Conservation (phyloP, 805 yeast genomes). For the Metschnikowia corniflorae region DNA sequence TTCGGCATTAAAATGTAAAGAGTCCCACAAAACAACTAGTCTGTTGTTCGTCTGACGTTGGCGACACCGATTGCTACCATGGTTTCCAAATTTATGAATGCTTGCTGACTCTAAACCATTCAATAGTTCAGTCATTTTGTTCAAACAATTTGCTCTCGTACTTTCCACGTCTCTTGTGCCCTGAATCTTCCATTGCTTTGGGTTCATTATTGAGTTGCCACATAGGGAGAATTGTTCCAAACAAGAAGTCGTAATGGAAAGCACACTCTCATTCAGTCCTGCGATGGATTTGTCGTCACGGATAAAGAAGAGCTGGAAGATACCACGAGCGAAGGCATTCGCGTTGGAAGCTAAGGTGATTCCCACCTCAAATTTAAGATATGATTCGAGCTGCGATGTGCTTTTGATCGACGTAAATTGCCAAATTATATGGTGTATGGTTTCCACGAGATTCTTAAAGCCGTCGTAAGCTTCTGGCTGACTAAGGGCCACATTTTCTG, state of each 20-base stretch:
- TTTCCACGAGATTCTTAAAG: slow-evolving; percentile 19
- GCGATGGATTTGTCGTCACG: slow-evolving; percentile 59
- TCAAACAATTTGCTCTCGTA: slow-evolving; percentile 10
- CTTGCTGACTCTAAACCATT: slow-evolving; percentile 45
- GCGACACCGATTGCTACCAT: slow-evolving; percentile 65
- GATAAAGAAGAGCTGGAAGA: slow-evolving; percentile 58
- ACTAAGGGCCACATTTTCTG: slow-evolving; percentile 25
- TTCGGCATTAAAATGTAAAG: slow-evolving; percentile 74
- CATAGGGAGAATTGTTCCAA: slow-evolving; percentile 41
- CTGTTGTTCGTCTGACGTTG: slow-evolving; percentile 69
- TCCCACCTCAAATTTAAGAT: slow-evolving; percentile 27
- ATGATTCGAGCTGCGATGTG: slow-evolving; percentile 26
- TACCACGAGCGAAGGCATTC: slow-evolving; percentile 56
- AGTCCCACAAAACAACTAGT: slow-evolving; percentile 65
- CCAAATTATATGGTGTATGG: slow-evolving; percentile 19
- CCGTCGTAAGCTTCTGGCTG: slow-evolving; percentile 21
- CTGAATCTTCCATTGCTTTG: slow-evolving; percentile 21
- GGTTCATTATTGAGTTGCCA: slow-evolving; percentile 29
- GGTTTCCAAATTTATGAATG: slow-evolving; percentile 28
- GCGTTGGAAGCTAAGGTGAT: slow-evolving; percentile 20
- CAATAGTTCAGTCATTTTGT: slow-evolving; percentile 11
- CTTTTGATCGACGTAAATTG: slow-evolving; percentile 18
- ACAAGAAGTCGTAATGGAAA: slow-evolving; percentile 27
- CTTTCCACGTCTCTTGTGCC: slow-evolving; percentile 2
- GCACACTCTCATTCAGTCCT: slow-evolving; percentile 43